phyloP scores from a whole-genome alignment of 768 basidiomycete genomes.

The Tricholoma furcatifolium region DNA sequence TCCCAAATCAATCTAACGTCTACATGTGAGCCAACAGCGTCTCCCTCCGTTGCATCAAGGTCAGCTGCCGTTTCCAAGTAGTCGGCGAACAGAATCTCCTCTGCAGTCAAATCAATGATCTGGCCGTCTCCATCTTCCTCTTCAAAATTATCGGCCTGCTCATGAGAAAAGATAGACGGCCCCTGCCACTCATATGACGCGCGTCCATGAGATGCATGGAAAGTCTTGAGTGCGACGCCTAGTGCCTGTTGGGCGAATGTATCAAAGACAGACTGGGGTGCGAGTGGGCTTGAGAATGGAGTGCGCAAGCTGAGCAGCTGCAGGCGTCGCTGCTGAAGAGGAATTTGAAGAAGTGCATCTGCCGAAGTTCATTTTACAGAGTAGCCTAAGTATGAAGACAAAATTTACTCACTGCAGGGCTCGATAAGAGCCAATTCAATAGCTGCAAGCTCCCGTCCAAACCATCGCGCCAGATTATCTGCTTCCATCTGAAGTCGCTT shows the following conservation, averaged over 20 bases:
- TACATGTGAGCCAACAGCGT: neutral
- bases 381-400: no score
- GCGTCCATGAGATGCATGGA: neutral
- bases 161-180: neutral
- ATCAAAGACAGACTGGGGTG: neutral
- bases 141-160: neutral
- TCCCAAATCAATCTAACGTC: neutral
- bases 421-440: slow-evolving; percentile 23
- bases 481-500: slow-evolving; percentile 17
- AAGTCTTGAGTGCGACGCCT: neutral
- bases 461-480: slow-evolving; percentile 35
- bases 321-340: neutral
- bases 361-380: neutral
- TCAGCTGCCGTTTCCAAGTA: no score
- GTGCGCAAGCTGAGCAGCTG: neutral
- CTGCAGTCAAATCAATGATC: neutral
- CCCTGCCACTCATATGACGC: neutral
- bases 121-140: neutral
- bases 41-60: no score
- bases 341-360: neutral
- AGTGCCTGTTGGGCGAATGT: neutral
- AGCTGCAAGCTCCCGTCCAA: slow-evolving; percentile 24
- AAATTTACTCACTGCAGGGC: neutral
- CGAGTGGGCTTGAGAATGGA: neutral
- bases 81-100: neutral